phyloP scores from a whole-genome alignment of 805 yeast species.

The Ogataea dorogensis region DNA sequence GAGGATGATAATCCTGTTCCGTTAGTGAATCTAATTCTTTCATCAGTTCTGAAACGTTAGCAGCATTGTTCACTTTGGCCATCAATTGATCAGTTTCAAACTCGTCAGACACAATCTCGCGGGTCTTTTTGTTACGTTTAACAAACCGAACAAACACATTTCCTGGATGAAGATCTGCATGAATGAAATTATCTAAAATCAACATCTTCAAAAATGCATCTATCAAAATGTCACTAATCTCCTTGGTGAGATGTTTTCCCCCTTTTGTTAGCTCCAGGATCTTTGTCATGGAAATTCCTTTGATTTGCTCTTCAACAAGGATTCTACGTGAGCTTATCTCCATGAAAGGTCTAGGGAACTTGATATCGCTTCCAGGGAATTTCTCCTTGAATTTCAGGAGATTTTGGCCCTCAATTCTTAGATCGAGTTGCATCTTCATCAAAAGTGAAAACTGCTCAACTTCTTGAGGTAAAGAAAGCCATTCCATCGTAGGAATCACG shows the following conservation, averaged over 20 bases:
- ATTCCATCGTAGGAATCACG: conserved; percentile 89
- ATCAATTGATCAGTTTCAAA: conserved; percentile 47
- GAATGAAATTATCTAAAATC: conserved; percentile 88
- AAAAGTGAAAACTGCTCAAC: conserved; percentile 82
- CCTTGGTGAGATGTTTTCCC: conserved; percentile 52
- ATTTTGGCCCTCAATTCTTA: conserved; percentile 86
- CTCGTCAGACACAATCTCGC: conserved; percentile 44
- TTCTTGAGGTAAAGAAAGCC: conserved; percentile 94
- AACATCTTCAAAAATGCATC: conserved; percentile 94
- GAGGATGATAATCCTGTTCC: conserved; percentile 68
- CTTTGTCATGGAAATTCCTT: conserved; percentile 79
- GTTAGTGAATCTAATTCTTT: conserved; percentile 49
- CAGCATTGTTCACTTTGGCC: conserved; percentile 37
- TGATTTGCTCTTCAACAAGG: conserved; percentile 80
- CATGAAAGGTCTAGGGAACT: conserved; percentile 77
- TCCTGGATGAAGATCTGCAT: conserved; percentile 97
- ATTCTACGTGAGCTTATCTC: conserved; percentile 65
- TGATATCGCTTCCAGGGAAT: conserved; percentile 59
- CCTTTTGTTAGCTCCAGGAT: conserved; percentile 55
- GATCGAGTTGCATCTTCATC: conserved; percentile 87
- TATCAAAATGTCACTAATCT: conserved; percentile 75
- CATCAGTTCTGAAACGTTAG: conserved; percentile 29
- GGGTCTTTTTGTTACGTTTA: conserved; percentile 40
- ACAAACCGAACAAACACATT: conserved; percentile 62
- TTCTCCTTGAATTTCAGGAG: conserved; percentile 68